Base-by-base conservation (phyloP, 2,329 filamentous ascomycete genomes). In the Ilyonectria mors-panacis region DNA sequence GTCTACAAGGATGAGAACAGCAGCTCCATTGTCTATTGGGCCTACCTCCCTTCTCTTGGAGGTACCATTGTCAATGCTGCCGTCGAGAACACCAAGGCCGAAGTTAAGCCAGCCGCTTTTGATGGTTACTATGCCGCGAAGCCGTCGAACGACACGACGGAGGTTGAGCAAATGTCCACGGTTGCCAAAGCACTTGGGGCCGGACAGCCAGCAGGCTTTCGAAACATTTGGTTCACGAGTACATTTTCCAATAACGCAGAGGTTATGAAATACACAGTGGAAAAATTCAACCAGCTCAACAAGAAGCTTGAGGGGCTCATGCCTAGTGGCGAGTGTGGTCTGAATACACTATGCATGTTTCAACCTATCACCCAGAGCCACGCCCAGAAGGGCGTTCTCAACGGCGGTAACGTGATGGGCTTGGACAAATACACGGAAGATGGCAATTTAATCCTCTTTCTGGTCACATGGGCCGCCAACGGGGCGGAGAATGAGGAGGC, bases 181-280 rank as follows among this genome's bases (percentile, higher is more conserved):
- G 69, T 81, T 8, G 76, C 78, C 4, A 65, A 63, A 2, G 78
- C 79, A 50, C 76, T 81, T 3, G 77, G 75, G 4, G 66, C 69
- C 1, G 73, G 75, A 0, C 77, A 80, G 17, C 75, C 76, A 0
- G 35, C 75, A 17, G 76, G 78, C 17, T 76, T 77, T 63, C 70
- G 71, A 45, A 78, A 80, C 50, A 73, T 75, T 1, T 83, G 81
- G 81, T 81, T 79, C 68, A 80, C 80, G 0, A 62, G 75, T 9
- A 71, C 77, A 0, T 78, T 82, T 67, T 78, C 80, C 57, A 82
- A 82, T 61, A 78, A 82, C 53, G 71, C 76, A 0, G 75, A 75
- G 23, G 75, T 82, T 6, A 71, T 83, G 19, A 63, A 71, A 30
- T 79, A 81, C 48, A 78, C 79, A 6, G 71, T 75, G 1, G 73